Conservation (phyloP, 164 flowering plant genomes). For the Echeveria elegans region DNA sequence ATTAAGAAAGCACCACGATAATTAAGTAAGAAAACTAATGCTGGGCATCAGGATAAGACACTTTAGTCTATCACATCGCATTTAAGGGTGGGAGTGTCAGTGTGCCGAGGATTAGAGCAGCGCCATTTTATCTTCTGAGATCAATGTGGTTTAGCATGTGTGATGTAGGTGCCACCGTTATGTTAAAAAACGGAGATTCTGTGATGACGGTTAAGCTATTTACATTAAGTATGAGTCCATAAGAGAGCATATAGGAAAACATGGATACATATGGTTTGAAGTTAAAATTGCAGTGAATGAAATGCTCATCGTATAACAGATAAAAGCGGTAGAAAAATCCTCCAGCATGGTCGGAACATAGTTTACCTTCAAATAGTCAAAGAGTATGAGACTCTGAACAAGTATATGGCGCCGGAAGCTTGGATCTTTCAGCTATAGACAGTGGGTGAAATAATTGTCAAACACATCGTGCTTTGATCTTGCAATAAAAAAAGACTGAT, state of each 20-base stretch:
- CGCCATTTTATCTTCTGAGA: background rate
- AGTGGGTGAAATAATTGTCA: background rate
- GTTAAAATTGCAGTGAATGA: too few relatives aligned
- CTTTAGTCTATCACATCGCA: background rate
- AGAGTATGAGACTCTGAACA: slow-evolving; percentile 91
- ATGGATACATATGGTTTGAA: too few relatives aligned
- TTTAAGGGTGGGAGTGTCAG: background rate
- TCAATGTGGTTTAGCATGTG: background rate
- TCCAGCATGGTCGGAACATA: too few relatives aligned
- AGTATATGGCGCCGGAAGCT: slow-evolving; percentile 94
- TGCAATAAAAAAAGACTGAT: background rate
- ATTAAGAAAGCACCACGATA: background rate
- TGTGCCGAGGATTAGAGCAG: background rate
- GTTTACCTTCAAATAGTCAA: slow-evolving; percentile 84
- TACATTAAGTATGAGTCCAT: too few relatives aligned
- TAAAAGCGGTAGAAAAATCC: too few relatives aligned
- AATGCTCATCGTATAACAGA: too few relatives aligned
- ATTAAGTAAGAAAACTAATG: background rate
- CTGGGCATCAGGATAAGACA: background rate
- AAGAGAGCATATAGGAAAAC: too few relatives aligned
- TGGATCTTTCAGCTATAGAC: slow-evolving; percentile 83
- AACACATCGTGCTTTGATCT: background rate
- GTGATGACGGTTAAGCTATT: background rate
- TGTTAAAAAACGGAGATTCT: background rate
- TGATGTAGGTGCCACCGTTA: background rate